These are phyloP conservation scores for Tricholoma terreum DNA, from an alignment of 768 basidiomycete genomes.

Conservation along the genomic window DNA sequence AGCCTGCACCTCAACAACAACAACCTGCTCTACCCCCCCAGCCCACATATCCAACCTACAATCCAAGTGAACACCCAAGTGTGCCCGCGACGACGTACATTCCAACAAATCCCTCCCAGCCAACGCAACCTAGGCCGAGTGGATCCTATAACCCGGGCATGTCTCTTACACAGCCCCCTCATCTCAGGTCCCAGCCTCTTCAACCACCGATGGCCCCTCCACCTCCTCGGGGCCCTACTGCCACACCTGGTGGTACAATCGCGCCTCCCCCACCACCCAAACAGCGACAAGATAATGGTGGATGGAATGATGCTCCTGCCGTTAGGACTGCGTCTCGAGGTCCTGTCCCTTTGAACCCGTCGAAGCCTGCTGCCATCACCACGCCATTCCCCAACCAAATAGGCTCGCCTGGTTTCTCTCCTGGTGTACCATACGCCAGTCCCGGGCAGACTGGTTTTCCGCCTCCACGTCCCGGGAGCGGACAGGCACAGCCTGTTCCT, in stretches of 20 bases:
- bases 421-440: slow-evolving; percentile 44
- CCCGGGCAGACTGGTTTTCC: slow-evolving; percentile 44
- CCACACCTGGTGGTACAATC: slow-evolving; percentile 20
- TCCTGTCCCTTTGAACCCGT: slow-evolving; percentile 44
- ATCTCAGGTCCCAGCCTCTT: slow-evolving; percentile 33
- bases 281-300: slow-evolving; percentile 60
- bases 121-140: slow-evolving; percentile 31
- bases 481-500: slow-evolving; percentile 45
- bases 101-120: slow-evolving; percentile 20
- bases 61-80: slow-evolving; percentile 3
- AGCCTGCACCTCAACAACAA: slow-evolving; percentile 16
- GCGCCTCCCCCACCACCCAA: slow-evolving; percentile 53
- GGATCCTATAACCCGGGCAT: slow-evolving; percentile 15
- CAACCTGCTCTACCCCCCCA: slow-evolving; percentile 7
- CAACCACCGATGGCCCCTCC: slow-evolving; percentile 39
- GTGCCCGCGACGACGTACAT: slow-evolving; percentile 17
- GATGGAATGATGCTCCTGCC: slow-evolving; percentile 90
- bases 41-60: slow-evolving; percentile 9
- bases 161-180: slow-evolving; percentile 40
- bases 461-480: slow-evolving; percentile 64
- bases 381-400: slow-evolving; percentile 82
- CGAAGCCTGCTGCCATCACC: slow-evolving; percentile 72
- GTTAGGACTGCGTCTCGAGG: slow-evolving; percentile 45
- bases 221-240: slow-evolving; percentile 38
- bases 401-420: slow-evolving; percentile 41